Conservation (phyloP, 2,329 filamentous ascomycete genomes). For the Colletotrichum nymphaeae region DNA sequence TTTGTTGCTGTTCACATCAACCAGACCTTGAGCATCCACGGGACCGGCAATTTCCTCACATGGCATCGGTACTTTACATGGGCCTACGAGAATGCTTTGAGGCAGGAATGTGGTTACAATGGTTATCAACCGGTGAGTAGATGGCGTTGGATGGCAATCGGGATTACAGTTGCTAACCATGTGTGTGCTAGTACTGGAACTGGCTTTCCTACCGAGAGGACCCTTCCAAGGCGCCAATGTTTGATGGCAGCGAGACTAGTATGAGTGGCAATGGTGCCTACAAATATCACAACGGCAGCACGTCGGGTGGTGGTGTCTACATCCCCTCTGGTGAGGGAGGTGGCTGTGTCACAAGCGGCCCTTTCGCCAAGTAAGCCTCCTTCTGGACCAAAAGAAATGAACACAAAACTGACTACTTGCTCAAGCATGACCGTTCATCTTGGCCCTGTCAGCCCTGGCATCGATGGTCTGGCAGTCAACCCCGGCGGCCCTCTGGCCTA, state of each 20-base stretch:
- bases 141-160: not conserved
- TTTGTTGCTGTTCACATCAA: slow-evolving; percentile 35
- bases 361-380: slow-evolving; percentile 57
- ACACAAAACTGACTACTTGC: not conserved
- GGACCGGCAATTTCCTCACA: slow-evolving; percentile 32
- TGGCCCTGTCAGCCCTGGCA: slow-evolving; percentile 41
- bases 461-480: slow-evolving; percentile 35
- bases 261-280: slow-evolving; percentile 51
- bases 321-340: slow-evolving; percentile 50
- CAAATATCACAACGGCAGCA: slow-evolving; percentile 43
- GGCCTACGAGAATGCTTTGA: slow-evolving; percentile 33
- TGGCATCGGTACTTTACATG: slow-evolving; percentile 34
- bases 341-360: slow-evolving; percentile 59
- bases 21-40: slow-evolving; percentile 22
- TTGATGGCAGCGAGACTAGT: slow-evolving; percentile 52
- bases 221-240: slow-evolving; percentile 47
- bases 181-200: slow-evolving; percentile 46
- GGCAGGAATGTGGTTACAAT: slow-evolving; percentile 35
- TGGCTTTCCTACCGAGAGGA: slow-evolving; percentile 41
- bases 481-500: slow-evolving; percentile 39
- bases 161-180: not conserved
- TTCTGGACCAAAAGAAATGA: too few species aligned
- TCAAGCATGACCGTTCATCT: slow-evolving; percentile 42
- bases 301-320: slow-evolving; percentile 39
- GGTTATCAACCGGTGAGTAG: slow-evolving; percentile 33